Base-by-base conservation (phyloP, 1,139 yeast species). In the Candida dubliniensis region DNA sequence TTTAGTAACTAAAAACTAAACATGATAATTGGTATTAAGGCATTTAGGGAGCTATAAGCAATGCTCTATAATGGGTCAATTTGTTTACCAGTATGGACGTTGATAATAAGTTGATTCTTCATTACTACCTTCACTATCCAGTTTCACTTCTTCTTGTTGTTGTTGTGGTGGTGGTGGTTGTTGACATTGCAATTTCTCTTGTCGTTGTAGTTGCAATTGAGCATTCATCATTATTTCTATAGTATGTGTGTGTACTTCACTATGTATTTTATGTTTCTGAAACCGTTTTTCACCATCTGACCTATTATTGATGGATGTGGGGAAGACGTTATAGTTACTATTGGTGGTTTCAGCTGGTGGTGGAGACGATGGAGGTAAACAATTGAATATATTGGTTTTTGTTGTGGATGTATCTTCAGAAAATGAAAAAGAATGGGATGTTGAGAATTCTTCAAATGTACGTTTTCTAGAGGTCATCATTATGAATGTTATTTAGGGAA, bases 151-250 rank as follows among this genome's bases (percentile, higher is more conserved):
- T 33, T 30, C 31, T 11, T 18, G 24, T 11, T n/a, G n/a, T n/a
- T 36, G 38, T 33, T 38, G 38, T 38, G 53, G 55, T 34, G 53
- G 55, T 34, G 50, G 49, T 26, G 38, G 34, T 23, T 46, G 53
- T n/a, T 49, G 11, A 18, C 6, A 43, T 29, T 50, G 44, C 30
- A 37, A 27, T 44, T 40, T 53, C 39, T 52, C 48, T 34, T 44
- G 36, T 29, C 36, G 34, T 37, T 51, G 52, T 40, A 51, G 38
- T 24, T 44, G 26, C 23, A 42, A 27, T 41, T 47, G 68, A 0
- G 67, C 61, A 12, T 55, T 47, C 64, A 70, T 58, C 59, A 70
- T 50, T 53, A 69, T 48, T 12, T 58, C 47, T 1, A 70, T 60
- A 0, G 75, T 70, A 29, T 53, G 48, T 8, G 54, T 43, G 44